Evolutionary conservation across 495 filamentous ascomycete genomes (phyloP), one percentile per base, ranked within the genome.

Genomic region (Tirmania nivea): DNA sequence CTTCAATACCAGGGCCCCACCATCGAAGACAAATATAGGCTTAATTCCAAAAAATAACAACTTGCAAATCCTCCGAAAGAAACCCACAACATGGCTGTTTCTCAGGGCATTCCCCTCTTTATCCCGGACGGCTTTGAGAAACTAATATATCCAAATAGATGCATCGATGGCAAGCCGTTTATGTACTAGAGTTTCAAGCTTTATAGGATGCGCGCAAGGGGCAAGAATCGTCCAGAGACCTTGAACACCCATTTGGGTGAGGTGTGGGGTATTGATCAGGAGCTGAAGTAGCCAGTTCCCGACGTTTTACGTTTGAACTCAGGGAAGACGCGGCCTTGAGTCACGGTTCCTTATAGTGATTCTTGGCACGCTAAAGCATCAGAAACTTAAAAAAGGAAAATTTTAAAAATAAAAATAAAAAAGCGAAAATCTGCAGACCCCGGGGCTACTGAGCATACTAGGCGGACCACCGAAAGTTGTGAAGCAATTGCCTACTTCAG

Each of bases 81-180:
- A 97, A 31, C 92, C 90, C 49, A 97, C 84, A 55, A 97, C 74
- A 59, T 97, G 90, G 16, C 81, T 84, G 67, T 94, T 97, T 52
- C 87, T 84, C 31, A 97, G 75, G 1, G 90, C 92, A 63, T 97
- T 94, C 39, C 90, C 90, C 69, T 97, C 90, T 62, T 94, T 93
- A 68, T 97, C 90, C 60, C 90, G 86, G 1, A 97, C 92, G 16
- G 90, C 90, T 69, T 97, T 97, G 57, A 97, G 76, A 64, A 97
- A 97, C 65, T 97, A 90, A 70, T 97, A 97, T 55, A 97, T 95
- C 90, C 90, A 97, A 62, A 96, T 97, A 3, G 86, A 94, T 52
- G 92, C 90, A 68, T 97, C 90, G 66, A 97, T 84, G 34, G 90
- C 90, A 55, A 97, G 78, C 20, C 90, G 85, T 65, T 93, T 94